A percentile compares a stretch with the other conserved stretches of the same genome.
Conservation (phyloP, 164 flowering plant species). For the Echeveria elegans region DNA sequence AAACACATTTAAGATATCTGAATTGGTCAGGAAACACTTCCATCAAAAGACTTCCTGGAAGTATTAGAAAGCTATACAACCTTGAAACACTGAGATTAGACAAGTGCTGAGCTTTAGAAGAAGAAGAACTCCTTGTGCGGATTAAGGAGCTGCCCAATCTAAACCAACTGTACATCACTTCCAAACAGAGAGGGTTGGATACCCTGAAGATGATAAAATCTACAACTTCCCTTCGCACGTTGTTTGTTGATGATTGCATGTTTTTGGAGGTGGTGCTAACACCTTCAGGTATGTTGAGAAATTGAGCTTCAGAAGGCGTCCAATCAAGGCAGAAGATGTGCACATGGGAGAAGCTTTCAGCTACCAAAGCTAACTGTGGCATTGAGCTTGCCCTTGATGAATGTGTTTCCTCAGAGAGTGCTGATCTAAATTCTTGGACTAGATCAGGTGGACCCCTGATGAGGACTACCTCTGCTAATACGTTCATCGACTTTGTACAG, state of each 20-base stretch:
- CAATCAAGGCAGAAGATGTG: slow-evolving; percentile 91
- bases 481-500: slow-evolving; percentile 68
- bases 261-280: not conserved
- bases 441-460: slow-evolving; percentile 95
- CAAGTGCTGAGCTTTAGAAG: slow-evolving; percentile 2
- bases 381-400: slow-evolving; percentile 96
- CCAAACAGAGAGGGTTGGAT: not conserved
- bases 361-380: slow-evolving; percentile 91
- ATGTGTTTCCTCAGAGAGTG: slow-evolving; percentile 72
- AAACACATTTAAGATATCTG: slow-evolving; percentile 9
- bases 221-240: not conserved
- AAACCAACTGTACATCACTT: not conserved
- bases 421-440: slow-evolving; percentile 75
- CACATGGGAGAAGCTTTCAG: slow-evolving; percentile 99
- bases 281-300: not conserved
- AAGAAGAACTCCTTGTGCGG: not conserved
- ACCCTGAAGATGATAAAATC: not conserved
- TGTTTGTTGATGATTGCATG: not conserved
- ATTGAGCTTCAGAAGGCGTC: slow-evolving; percentile 92
- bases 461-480: slow-evolving; percentile 88
- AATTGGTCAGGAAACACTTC: not conserved
- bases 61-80: not conserved
- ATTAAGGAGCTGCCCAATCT: not conserved
- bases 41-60: slow-evolving; percentile 1
- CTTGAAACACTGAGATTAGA: slow-evolving; percentile 1